Evolutionary conservation across 768 basidiomycete species (phyloP).

Genomic region (Daedalea quercina): DNA sequence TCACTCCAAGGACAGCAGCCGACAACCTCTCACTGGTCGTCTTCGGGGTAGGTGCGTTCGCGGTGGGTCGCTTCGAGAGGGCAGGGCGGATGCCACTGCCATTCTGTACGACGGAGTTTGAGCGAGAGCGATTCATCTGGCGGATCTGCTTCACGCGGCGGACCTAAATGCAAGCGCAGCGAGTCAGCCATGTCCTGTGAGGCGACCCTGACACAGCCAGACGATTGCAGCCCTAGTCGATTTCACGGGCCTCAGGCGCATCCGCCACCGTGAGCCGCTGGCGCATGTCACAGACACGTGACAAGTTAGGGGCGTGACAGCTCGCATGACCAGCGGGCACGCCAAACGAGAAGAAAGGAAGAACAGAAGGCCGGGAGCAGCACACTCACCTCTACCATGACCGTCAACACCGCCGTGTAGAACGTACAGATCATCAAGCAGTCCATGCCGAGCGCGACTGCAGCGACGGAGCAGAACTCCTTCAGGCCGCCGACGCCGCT

Average conservation of each 20-base stretch:
- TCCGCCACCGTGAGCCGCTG: not conserved
- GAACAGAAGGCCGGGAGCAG: not conserved
- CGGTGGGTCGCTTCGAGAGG: constrained; percentile 15
- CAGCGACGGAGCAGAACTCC: constrained; percentile 94
- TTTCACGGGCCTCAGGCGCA: not conserved
- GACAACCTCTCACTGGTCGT: constrained; percentile 23
- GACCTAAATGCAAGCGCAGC: constrained; percentile 36
- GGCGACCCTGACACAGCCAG: no score
- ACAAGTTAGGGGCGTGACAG: not conserved
- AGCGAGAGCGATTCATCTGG: constrained; percentile 34
- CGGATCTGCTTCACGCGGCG: constrained; percentile 63
- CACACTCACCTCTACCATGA: constrained; percentile 85
- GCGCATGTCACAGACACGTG: not conserved
- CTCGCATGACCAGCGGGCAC: not conserved
- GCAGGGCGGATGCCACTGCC: constrained; percentile 20
- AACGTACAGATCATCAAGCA: constrained; percentile 88
- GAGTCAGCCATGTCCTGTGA: constrained; percentile 6
- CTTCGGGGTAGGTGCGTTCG: constrained; percentile 9
- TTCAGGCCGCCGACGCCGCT: constrained; percentile 82
- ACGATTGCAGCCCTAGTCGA: not conserved
- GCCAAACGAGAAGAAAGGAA: constrained; percentile 1
- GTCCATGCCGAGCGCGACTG: constrained; percentile 80
- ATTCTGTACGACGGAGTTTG: constrained; percentile 15
- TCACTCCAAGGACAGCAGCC: constrained; percentile 35
- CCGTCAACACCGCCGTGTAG: constrained; percentile 79